phyloP scores from a whole-genome alignment of 1,284 basidiomycete species.

The Coniferiporia weirii region DNA sequence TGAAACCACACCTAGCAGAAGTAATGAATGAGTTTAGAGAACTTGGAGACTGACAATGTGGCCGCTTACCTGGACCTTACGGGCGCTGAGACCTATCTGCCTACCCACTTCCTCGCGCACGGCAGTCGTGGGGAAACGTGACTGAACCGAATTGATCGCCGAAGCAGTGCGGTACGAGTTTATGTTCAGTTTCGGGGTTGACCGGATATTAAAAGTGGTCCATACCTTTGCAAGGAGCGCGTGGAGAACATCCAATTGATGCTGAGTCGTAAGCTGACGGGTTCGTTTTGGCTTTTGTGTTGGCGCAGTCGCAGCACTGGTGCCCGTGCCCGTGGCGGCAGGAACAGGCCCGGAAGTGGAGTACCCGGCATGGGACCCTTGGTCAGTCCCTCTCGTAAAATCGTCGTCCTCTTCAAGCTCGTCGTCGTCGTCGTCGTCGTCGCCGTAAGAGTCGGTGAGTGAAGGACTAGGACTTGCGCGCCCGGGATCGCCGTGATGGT shows the following conservation, averaged over 20 bases:
- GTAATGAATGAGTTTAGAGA: conserved; percentile 19
- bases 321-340: not conserved
- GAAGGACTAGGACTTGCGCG: conserved; percentile 13
- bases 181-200: not conserved
- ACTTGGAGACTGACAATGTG: conserved; percentile 15
- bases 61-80: conserved; percentile 74
- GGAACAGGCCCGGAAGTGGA: not conserved
- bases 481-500: not conserved
- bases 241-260: conserved; percentile 77
- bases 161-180: not conserved
- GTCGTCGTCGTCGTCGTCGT: conserved; percentile 6
- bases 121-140: conserved; percentile 78
- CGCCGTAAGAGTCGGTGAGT: not conserved
- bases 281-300: conserved; percentile 66
- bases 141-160: conserved; percentile 38
- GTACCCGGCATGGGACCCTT: not conserved
- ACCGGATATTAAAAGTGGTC: not conserved
- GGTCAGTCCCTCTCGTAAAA: not conserved
- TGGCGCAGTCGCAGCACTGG: conserved; percentile 31
- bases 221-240: conserved; percentile 72
- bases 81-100: conserved; percentile 75
- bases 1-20: conserved; percentile 74
- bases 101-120: conserved; percentile 81
- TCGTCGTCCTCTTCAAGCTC: conserved; percentile 4
- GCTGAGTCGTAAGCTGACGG: conserved; percentile 75